These are phyloP conservation scores for Diaporthe longicolla DNA, from an alignment of 2,329 filamentous ascomycete species.

Conservation along the genomic window DNA sequence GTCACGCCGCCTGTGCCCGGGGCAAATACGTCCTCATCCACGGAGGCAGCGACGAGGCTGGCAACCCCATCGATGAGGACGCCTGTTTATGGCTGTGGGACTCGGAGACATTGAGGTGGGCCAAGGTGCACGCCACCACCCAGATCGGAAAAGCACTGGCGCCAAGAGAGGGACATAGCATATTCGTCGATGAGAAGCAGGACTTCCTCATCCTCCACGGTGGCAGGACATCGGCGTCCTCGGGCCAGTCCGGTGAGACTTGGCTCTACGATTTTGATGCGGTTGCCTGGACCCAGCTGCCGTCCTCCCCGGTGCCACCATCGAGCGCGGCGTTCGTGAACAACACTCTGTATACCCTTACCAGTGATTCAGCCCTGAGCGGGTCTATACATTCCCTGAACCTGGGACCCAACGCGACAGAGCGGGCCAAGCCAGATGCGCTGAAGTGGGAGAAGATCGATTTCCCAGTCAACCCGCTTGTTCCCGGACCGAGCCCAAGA, in stretches of 20 bases:
- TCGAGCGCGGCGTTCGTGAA: slow-evolving; percentile 59
- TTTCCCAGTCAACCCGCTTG: slow-evolving; percentile 55
- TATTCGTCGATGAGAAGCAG: slow-evolving; percentile 58
- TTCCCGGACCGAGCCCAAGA: slow-evolving; percentile 58
- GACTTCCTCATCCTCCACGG: slow-evolving; percentile 67
- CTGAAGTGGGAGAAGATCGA: slow-evolving; percentile 55
- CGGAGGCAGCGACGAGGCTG: slow-evolving; percentile 52
- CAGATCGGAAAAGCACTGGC: slow-evolving; percentile 51
- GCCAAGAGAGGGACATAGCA: slow-evolving; percentile 50
- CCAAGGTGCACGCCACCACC: slow-evolving; percentile 49
- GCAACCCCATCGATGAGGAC: slow-evolving; percentile 50
- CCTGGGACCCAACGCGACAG: slow-evolving; percentile 49
- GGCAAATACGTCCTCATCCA: slow-evolving; percentile 53
- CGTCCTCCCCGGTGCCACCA: slow-evolving; percentile 56
- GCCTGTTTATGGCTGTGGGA: slow-evolving; percentile 57
- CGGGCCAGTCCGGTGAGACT: slow-evolving; percentile 56
- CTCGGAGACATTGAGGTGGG: slow-evolving; percentile 53
- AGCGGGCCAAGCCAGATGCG: slow-evolving; percentile 50
- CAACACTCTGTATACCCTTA: slow-evolving; percentile 62
- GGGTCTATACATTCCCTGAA: slow-evolving; percentile 55
- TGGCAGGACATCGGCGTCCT: slow-evolving; percentile 52
- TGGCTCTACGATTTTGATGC: slow-evolving; percentile 65
- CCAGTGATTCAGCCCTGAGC: slow-evolving; percentile 52
- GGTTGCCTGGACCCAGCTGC: slow-evolving; percentile 65
- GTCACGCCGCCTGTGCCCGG: slow-evolving; percentile 55